These are phyloP conservation scores for Cucumis hystrix DNA, from an alignment of 306 rosid genomes.

Conservation along the genomic window DNA sequence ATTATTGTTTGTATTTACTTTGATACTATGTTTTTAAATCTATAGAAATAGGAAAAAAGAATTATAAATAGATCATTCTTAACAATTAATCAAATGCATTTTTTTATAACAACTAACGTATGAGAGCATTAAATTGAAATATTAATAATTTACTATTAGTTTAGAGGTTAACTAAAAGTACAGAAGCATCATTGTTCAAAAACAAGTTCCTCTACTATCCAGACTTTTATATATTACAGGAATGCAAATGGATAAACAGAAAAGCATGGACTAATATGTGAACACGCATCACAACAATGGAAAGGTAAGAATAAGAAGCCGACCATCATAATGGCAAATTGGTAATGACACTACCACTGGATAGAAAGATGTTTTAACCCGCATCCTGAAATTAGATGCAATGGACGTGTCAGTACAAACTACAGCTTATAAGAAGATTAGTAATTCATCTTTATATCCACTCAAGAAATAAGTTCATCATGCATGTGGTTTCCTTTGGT, in stretches of 20 bases:
- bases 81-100: not conserved
- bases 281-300: not conserved
- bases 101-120: not conserved
- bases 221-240: not conserved
- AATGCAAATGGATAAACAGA: not conserved
- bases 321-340: conserved; percentile 79
- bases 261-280: not conserved
- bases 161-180: not conserved
- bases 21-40: no score
- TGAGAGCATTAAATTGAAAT: no score
- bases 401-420: conserved; percentile 4
- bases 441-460: not conserved
- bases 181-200: not conserved
- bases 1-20: no score
- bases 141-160: not conserved
- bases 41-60: no score
- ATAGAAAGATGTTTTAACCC: conserved; percentile 45
- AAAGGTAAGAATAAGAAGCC: conserved; percentile 13
- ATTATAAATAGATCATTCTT: not conserved
- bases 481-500: not conserved
- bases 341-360: conserved; percentile 75
- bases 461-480: not conserved
- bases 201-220: not conserved
- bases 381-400: conserved; percentile 49
- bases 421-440: not conserved